These are phyloP conservation scores for Acacia crassicarpa DNA, from an alignment of 306 rosid species.

Conservation along the genomic window DNA sequence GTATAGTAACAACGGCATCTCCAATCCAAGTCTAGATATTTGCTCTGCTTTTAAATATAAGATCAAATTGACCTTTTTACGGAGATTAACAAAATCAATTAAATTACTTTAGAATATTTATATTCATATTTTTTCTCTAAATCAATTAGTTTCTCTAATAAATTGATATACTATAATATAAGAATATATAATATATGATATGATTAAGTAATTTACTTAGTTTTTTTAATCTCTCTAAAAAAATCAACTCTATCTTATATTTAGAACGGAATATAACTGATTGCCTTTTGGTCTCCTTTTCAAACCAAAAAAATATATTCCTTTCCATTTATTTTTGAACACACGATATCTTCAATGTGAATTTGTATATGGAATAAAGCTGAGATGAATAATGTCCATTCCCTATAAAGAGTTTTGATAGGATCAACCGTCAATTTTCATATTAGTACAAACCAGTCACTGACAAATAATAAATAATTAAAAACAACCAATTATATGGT, in stretches of 20 bases:
- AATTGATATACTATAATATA: too few relatives aligned
- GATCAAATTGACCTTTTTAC: too few relatives aligned
- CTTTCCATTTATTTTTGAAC: not conserved
- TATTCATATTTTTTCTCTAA: too few relatives aligned
- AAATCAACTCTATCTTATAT: fast-evolving
- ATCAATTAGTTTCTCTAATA: too few relatives aligned
- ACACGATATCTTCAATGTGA: not conserved
- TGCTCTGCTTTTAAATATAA: too few relatives aligned
- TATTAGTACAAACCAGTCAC: not conserved
- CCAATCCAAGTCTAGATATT: too few relatives aligned
- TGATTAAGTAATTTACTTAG: too few relatives aligned
- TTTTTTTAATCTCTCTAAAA: not conserved
- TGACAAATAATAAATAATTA: not conserved
- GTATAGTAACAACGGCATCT: not conserved
- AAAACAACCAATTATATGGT: not conserved
- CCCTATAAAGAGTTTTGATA: not conserved
- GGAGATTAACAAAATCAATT: too few relatives aligned
- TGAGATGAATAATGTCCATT: not conserved
- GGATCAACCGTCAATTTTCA: not conserved
- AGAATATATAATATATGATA: too few relatives aligned
- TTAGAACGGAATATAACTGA: not conserved
- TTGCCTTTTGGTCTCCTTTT: not conserved
- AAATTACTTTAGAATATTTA: too few relatives aligned
- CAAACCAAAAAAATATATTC: not conserved
- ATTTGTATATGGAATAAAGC: not conserved